Evolutionary conservation across 1,284 basidiomycete species (phyloP).

Genomic region (Cutaneotrichosporon arboriforme): DNA sequence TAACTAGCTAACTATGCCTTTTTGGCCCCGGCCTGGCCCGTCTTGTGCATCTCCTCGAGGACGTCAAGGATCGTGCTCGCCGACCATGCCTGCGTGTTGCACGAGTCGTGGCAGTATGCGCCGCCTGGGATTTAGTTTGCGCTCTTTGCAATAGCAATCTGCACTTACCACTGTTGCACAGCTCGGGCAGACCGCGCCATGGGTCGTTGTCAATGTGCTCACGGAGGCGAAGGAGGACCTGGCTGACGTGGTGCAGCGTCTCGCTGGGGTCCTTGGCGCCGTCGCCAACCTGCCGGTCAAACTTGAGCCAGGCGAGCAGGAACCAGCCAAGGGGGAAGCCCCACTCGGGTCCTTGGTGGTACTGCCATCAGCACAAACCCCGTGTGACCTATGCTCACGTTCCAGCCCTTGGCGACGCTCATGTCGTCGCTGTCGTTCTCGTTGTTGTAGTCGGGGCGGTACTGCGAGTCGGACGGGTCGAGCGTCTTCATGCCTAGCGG

Average conservation of each 20-base stretch:
- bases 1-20: not conserved
- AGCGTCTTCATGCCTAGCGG: constrained; percentile 93
- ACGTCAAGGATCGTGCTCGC: constrained; percentile 82
- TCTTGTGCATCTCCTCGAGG: constrained; percentile 62
- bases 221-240: constrained; percentile 63
- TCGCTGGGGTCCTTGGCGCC: constrained; percentile 64
- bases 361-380: constrained; percentile 16
- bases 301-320: constrained; percentile 82
- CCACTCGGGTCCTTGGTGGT: constrained; percentile 67
- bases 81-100: constrained; percentile 88
- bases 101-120: constrained; percentile 74
- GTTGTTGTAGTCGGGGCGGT: constrained; percentile 85
- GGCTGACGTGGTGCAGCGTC: constrained; percentile 73
- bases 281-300: constrained; percentile 57
- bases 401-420: constrained; percentile 80
- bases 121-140: constrained; percentile 52
- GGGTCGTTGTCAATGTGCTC: constrained; percentile 69
- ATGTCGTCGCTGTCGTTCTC: constrained; percentile 78
- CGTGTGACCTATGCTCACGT: constrained; percentile 42
- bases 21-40: constrained; percentile 10
- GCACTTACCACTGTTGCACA: constrained; percentile 64
- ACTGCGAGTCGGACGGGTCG: constrained; percentile 76
- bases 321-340: constrained; percentile 93
- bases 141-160: not conserved
- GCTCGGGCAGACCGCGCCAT: constrained; percentile 87